These are phyloP conservation scores for Nicotiana rustica DNA, from an alignment of 305 asterid species.

Conservation along the genomic window DNA sequence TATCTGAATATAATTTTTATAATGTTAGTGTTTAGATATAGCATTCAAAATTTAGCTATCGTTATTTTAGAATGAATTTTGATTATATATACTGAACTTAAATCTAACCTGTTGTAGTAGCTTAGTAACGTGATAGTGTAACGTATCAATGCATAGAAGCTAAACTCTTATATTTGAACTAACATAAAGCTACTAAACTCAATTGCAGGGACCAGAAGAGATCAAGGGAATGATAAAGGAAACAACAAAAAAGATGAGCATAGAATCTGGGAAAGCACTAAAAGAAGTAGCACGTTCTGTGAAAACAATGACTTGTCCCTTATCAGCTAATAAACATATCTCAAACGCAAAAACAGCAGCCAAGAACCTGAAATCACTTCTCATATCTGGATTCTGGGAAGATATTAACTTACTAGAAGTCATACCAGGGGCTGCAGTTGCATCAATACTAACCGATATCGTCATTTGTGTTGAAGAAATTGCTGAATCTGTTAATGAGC, in stretches of 20 bases:
- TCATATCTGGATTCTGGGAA: constrained; percentile 53
- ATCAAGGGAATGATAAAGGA: constrained; percentile 47
- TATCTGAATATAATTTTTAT: no score
- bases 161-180: not conserved
- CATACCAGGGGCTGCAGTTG: constrained; percentile 60
- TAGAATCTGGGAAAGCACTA: constrained; percentile 64
- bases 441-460: constrained; percentile 63
- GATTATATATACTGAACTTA: no score
- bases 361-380: constrained; percentile 46
- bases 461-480: constrained; percentile 57
- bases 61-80: no score
- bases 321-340: constrained; percentile 50
- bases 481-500: constrained; percentile 60
- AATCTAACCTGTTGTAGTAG: no score
- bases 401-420: constrained; percentile 50
- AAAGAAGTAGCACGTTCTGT: constrained; percentile 60
- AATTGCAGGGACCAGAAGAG: constrained; percentile 55
- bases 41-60: no score
- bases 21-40: no score
- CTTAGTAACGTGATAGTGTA: no score
- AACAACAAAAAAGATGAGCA: constrained; percentile 52
- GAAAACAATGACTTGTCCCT: constrained; percentile 57
- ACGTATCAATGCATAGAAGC: no score
- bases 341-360: constrained; percentile 53
- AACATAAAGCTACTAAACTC: not conserved